Percentiles rank a stretch among this genome's conserved stretches.
These are phyloP conservation scores for Linderniella brevidens DNA, from an alignment of 257 asterid species.

Conservation along the genomic window DNA sequence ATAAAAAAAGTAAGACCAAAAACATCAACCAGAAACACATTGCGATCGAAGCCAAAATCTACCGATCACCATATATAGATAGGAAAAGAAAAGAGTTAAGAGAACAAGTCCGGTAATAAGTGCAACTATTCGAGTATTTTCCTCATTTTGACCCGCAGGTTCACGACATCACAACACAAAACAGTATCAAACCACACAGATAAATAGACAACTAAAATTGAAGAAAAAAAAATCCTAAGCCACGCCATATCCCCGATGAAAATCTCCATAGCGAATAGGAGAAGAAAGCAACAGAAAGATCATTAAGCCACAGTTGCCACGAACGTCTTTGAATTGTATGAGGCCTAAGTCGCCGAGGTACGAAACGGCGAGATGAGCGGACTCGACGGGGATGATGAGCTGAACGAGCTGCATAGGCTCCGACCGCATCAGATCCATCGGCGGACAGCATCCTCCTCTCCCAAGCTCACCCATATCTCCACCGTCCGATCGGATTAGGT, in stretches of 20 bases:
- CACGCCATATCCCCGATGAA: slow-evolving; percentile 10
- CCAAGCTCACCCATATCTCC: slow-evolving; percentile 41
- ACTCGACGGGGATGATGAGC: slow-evolving; percentile 59
- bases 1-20: not conserved
- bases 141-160: no score
- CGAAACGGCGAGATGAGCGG: slow-evolving; percentile 44
- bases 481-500: slow-evolving; percentile 2
- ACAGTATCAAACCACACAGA: no score
- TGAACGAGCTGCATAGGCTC: slow-evolving; percentile 76
- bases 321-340: slow-evolving; percentile 56
- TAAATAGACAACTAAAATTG: not conserved
- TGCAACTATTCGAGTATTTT: not conserved
- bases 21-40: not conserved
- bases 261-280: slow-evolving; percentile 2
- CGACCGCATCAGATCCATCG: slow-evolving; percentile 83
- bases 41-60: not conserved
- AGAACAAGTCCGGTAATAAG: no score
- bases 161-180: no score
- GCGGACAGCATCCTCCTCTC: slow-evolving; percentile 49
- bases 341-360: slow-evolving; percentile 63
- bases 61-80: not conserved
- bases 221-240: slow-evolving; percentile 11
- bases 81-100: not conserved
- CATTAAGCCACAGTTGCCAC: slow-evolving; percentile 4
- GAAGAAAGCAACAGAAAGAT: slow-evolving; percentile 3